These are phyloP conservation scores for Fennellomyces sp. DNA, from an alignment of 371 early-diverging fungal species.

Conservation along the genomic window DNA sequence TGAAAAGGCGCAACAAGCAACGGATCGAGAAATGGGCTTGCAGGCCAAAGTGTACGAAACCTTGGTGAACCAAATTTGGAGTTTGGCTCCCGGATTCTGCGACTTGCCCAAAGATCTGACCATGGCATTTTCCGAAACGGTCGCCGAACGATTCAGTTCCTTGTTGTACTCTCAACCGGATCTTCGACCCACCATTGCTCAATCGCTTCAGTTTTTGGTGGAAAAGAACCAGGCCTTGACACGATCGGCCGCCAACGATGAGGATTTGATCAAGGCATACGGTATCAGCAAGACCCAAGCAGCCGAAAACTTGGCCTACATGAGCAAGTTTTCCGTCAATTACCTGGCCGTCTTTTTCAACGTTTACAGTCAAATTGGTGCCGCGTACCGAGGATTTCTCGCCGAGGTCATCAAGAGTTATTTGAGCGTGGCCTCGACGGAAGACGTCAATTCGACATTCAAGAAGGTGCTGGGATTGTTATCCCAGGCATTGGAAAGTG, in stretches of 20 bases:
- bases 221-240: constrained; percentile 62
- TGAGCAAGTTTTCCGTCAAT: constrained; percentile 74
- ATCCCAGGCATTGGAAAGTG: constrained; percentile 58
- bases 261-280: constrained; percentile 55
- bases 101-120: constrained; percentile 78
- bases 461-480: constrained; percentile 70
- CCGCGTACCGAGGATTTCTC: constrained; percentile 71
- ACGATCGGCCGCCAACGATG: constrained; percentile 52
- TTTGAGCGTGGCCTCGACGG: constrained; percentile 57
- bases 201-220: constrained; percentile 74
- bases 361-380: constrained; percentile 72
- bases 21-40: constrained; percentile 64
- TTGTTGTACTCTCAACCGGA: constrained; percentile 74
- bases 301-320: constrained; percentile 52
- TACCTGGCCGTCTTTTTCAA: constrained; percentile 85
- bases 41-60: constrained; percentile 94
- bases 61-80: constrained; percentile 89
- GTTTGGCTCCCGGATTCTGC: constrained; percentile 85
- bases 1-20: constrained; percentile 65
- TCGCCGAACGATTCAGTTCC: constrained; percentile 73
- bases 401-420: constrained; percentile 74
- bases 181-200: constrained; percentile 79
- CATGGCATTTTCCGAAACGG: constrained; percentile 56
- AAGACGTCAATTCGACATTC: constrained; percentile 62
- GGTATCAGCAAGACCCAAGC: constrained; percentile 64